Evolutionary conservation across 139 green algal genomes (phyloP), one percentile per base, ranked within the genome.

Genomic region (Microglena sp.): DNA sequence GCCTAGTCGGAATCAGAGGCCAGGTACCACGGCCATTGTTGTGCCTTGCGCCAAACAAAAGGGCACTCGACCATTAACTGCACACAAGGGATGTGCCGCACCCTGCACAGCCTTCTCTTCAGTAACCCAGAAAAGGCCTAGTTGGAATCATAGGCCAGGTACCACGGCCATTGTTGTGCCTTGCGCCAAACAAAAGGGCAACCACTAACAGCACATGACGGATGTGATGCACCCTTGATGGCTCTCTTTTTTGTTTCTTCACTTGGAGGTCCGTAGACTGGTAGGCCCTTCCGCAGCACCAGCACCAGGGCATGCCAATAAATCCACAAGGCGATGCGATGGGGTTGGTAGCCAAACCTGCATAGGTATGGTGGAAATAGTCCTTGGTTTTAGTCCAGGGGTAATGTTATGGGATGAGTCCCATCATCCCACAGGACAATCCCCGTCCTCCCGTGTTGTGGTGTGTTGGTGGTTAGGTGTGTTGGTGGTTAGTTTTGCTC

Each of bases 221-320:
- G 65, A 65, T 83, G 61, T 27, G 34, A 34, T 33, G 64, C 60
- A 22, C 40, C 59, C 33, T 30, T 1, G 21, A 26, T 30, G 1
- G 55, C 69, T 5, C 8, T 26, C 31, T 43, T 32, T 2, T 45
- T 59, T 22, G 54, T 44, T 24, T 24, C 70, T 24, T 67, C 62
- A 34, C 26, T 24, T 2, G 84, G 83, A 0, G 74, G 77, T 8
- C 61, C 45, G 65, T 73, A 84, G n/a, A 91, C 76, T 0, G 73
- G 66, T 43, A 85, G 78, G 21, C 80, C 80, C 72, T 85, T 85
- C 46, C 61, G 70, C 62, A 86, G 64, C 59, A 91, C 59, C 64
- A 95, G 77, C 59, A 77, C 61, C 18, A 89, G 32, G 1, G 88
- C 90, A 57, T 97, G 89, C 85, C 77, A 93, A 71, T 97, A 97